phyloP scores from a whole-genome alignment of 345 rosid genomes.

The Citrus inodora region DNA sequence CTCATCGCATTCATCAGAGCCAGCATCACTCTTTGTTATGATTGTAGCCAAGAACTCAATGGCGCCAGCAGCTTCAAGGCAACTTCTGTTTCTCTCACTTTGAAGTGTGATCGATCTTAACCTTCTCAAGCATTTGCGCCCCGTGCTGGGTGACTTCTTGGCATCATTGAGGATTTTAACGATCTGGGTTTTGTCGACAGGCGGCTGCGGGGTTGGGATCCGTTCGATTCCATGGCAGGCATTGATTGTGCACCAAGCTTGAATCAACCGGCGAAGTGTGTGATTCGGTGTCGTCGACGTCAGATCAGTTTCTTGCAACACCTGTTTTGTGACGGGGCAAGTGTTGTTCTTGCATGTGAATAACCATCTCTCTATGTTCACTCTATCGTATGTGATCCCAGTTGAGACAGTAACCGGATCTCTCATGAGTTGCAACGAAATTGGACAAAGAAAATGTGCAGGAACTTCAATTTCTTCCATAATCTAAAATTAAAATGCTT shows the following conservation, averaged over 20 bases:
- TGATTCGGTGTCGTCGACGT: conserved; percentile 51
- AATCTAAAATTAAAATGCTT: not conserved
- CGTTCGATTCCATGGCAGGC: conserved; percentile 46
- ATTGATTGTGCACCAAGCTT: conserved; percentile 76
- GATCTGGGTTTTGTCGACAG: conserved; percentile 25
- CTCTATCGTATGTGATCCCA: conserved; percentile 63
- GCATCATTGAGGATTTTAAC: conserved; percentile 40
- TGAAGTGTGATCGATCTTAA: conserved; percentile 40
- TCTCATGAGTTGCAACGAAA: conserved; percentile 60
- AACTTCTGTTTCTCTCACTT: conserved; percentile 32
- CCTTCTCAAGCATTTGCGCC: conserved; percentile 28
- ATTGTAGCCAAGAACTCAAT: conserved; percentile 44
- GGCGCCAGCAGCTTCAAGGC: conserved; percentile 29
- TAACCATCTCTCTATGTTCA: conserved; percentile 53
- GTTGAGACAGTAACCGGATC: conserved; percentile 60
- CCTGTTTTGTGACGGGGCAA: conserved; percentile 56
- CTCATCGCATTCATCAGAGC: conserved; percentile 27
- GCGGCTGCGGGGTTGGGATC: conserved; percentile 48
- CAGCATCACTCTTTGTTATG: not conserved
- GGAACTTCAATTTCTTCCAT: conserved; percentile 49
- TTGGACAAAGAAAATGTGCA: conserved; percentile 51
- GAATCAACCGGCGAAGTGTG: conserved; percentile 82
- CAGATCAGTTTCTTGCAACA: conserved; percentile 36
- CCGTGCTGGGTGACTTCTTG: conserved; percentile 21
- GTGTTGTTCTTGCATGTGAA: conserved; percentile 32